phyloP scores from a whole-genome alignment of 371 early-diverging fungal genomes.

The Parasitella parasitica region DNA sequence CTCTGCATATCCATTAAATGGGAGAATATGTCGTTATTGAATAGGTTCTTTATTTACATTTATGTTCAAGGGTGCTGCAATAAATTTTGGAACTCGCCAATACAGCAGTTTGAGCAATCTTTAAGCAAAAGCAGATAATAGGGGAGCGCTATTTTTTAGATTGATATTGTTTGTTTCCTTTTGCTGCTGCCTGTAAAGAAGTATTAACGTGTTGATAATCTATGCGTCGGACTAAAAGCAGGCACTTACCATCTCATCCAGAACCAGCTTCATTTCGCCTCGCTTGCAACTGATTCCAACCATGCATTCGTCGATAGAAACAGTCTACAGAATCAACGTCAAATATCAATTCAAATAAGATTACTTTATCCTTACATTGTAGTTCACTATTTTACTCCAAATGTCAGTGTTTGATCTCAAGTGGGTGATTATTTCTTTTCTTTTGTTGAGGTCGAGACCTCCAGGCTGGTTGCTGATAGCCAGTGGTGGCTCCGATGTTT shows the following conservation, averaged over 20 bases:
- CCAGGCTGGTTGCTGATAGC: neutral
- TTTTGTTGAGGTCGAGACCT: neutral
- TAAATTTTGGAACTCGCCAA: no score
- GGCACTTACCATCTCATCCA: neutral
- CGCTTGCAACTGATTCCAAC: neutral
- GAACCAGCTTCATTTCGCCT: neutral
- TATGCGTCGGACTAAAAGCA: neutral
- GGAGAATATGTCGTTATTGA: no score
- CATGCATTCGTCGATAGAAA: slow-evolving; percentile 3
- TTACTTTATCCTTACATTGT: neutral
- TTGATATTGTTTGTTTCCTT: neutral
- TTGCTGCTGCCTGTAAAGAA: neutral
- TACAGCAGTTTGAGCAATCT: no score
- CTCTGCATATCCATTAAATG: no score
- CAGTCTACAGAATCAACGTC: neutral
- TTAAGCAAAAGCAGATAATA: no score
- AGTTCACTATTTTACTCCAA: neutral
- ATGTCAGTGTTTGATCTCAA: neutral
- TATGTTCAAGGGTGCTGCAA: no score
- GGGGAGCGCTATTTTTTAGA: no score
- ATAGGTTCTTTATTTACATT: no score
- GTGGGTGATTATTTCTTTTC: neutral
- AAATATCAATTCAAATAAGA: neutral
- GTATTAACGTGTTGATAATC: neutral
- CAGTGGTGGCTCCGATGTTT: neutral